phyloP scores from a whole-genome alignment of 352 stramenopile species.

The Globisporangium mamillatum region DNA sequence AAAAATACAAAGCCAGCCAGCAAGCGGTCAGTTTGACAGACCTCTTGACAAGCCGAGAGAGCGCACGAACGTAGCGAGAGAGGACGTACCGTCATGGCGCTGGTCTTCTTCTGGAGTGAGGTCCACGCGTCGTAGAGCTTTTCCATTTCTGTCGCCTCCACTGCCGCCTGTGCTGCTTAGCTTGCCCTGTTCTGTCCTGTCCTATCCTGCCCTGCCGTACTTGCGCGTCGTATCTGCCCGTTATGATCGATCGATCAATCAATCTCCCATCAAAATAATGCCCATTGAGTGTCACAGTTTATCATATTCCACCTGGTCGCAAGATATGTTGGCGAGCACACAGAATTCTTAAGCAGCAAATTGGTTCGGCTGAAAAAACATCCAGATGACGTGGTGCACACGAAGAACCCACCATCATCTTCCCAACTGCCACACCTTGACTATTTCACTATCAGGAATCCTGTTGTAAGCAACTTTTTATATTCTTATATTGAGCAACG shows the following conservation, averaged over 20 bases:
- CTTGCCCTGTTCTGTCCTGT: not conserved
- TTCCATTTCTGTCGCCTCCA: slow-evolving; percentile 11
- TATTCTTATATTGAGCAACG: not conserved
- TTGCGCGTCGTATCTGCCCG: not conserved
- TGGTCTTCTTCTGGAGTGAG: slow-evolving; percentile 8
- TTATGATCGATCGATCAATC: slow-evolving; percentile 3
- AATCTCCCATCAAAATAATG: not conserved
- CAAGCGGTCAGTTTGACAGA: not conserved
- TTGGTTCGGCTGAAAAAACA: not conserved
- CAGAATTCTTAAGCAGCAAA: too few species aligned
- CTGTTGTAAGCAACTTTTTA: not conserved
- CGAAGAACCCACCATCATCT: not conserved
- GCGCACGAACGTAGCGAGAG: not conserved
- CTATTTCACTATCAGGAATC: not conserved
- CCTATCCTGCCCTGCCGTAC: not conserved
- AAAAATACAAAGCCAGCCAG: not conserved
- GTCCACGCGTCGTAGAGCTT: slow-evolving; percentile 18
- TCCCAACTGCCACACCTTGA: not conserved
- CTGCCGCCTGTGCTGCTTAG: not conserved
- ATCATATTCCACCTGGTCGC: not conserved
- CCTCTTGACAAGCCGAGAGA: not conserved
- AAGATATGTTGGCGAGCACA: not conserved
- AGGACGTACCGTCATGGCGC: slow-evolving; percentile 9
- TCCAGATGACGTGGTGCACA: too few species aligned
- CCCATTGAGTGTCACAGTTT: not conserved